Base-by-base conservation (phyloP, 176 grass and related monocot genomes). In the Raddia guianensis region DNA sequence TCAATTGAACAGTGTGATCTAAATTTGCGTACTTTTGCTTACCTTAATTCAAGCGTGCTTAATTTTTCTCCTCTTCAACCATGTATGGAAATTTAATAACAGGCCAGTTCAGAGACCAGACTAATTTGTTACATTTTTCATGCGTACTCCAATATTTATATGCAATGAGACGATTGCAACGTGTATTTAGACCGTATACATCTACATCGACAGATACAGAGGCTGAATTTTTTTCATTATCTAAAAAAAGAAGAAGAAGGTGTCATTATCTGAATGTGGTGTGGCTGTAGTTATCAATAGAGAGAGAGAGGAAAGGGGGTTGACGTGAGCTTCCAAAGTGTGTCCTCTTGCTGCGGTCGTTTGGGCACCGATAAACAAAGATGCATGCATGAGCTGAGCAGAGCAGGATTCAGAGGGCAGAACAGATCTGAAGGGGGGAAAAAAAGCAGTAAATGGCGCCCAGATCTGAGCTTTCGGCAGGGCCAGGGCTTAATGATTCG, bases 381-480 rank as follows among this genome's bases (percentile, higher is more conserved):
- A 21, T 57, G 74, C 80, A 62, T 70, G 87, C 37, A 75, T 53
- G 82, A 85, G 70, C 70, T 47, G 63, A 67, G 12, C n/a, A n/a
- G 70, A 61, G 42, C 43, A 32, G 47, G 12, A 68, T 61, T 83
- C 86, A 80, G 80, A 74, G 14, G 16, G 72, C 71, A 72, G 34
- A 80, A 52, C 80, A 79, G 87, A 85, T 85, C 87, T 85, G 82
- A 58, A 83, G 51, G 27, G 27, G 27, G 27, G 27, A 27, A 27
- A 34, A 78, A 64, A 67, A 49, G 51, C 74, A 72, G 67, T 45
- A 67, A 70, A 87, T 68, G 20, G 40, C 56, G 3, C 72, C 27
- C 86, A 84, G 86, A 88, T 88, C 86, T 88, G 86, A 73, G n/a
- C 44, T 62, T 77, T 62, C 44, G 43, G 60, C 59, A 74, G 76